phyloP scores from a whole-genome alignment of 345 rosid genomes.

The Raphanus sativus region DNA sequence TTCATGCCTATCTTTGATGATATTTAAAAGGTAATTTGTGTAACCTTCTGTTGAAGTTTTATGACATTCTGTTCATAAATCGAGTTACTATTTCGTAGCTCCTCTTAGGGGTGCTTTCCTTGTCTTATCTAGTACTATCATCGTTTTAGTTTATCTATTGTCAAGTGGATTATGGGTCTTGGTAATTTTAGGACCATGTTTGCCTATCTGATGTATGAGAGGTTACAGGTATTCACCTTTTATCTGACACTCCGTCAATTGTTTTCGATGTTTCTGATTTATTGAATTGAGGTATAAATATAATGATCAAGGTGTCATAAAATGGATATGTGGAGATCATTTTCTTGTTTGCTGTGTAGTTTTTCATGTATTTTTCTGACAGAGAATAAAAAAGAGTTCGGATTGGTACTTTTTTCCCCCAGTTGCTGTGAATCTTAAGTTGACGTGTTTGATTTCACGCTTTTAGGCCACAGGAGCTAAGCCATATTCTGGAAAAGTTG shows the following conservation, averaged over 20 bases:
- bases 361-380: too few relatives aligned
- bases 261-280: too few relatives aligned
- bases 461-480: too few relatives aligned
- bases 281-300: too few relatives aligned
- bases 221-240: too few relatives aligned
- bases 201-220: background rate
- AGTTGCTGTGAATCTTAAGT: background rate
- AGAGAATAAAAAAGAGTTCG: too few relatives aligned
- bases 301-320: too few relatives aligned
- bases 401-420: background rate
- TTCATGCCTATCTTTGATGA: slow-evolving; percentile 90
- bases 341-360: too few relatives aligned
- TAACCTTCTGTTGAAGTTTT: background rate
- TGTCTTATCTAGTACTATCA: background rate
- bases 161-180: background rate
- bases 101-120: background rate
- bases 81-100: slow-evolving; percentile 2
- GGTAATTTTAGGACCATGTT: slow-evolving; percentile 8
- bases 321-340: too few relatives aligned
- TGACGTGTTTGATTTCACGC: too few relatives aligned
- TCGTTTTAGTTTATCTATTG: background rate
- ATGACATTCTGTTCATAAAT: slow-evolving; percentile 4
- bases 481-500: too few relatives aligned
- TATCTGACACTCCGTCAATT: too few relatives aligned
- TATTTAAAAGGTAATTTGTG: slow-evolving; percentile 65